Conservation (phyloP, 2,329 filamentous ascomycete genomes). For the Raffaelea ambrosiae region DNA sequence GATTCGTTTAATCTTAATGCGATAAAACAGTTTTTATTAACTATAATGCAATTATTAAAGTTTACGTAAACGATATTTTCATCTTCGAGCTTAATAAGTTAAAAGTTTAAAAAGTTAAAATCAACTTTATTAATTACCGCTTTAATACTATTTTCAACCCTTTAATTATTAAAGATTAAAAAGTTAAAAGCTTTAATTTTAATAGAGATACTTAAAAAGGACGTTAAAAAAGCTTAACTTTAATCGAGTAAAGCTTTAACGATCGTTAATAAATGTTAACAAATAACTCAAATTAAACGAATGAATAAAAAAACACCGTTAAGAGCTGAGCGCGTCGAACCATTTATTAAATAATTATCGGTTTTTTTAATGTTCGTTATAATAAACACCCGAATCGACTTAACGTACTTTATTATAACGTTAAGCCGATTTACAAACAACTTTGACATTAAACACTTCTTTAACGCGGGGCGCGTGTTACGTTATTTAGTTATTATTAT, state of each 20-base stretch:
- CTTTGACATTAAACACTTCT: background rate
- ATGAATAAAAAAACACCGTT: too few species aligned
- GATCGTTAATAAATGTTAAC: background rate
- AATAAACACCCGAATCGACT: background rate
- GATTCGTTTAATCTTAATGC: background rate
- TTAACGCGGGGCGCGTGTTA: too few species aligned
- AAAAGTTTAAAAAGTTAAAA: background rate
- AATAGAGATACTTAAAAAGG: background rate
- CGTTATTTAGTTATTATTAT: background rate
- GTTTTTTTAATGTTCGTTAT: background rate
- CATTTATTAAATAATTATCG: background rate
- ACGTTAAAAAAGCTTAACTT: background rate
- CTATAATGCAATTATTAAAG: background rate
- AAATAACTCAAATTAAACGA: background rate
- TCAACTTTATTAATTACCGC: background rate
- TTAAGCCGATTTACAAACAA: background rate
- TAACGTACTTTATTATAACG: background rate
- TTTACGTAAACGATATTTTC: background rate
- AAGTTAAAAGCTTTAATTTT: background rate
- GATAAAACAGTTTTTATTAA: background rate
- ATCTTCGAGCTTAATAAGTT: background rate
- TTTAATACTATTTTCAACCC: background rate
- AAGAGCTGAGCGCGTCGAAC: too few species aligned
- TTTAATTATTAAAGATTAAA: background rate
- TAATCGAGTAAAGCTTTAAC: background rate